Conservation (phyloP, 2,329 filamentous ascomycete genomes). For the Alternaria tenuissima region DNA sequence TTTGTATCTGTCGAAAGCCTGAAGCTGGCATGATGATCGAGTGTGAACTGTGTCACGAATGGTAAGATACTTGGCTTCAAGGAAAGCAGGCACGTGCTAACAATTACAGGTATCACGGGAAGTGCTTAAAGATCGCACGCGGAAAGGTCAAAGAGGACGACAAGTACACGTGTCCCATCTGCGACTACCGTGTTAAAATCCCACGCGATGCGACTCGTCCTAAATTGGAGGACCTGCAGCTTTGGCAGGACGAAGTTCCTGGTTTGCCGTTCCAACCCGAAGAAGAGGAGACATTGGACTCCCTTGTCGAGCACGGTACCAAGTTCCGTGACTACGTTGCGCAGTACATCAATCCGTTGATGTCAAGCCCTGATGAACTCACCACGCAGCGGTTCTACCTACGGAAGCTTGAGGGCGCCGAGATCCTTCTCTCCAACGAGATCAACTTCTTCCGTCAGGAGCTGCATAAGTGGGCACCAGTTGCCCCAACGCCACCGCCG, state of each 20-base stretch:
- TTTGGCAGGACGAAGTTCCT: slow-evolving; percentile 84
- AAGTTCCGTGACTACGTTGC: slow-evolving; percentile 84
- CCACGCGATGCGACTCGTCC: slow-evolving; percentile 94
- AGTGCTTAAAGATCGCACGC: slow-evolving; percentile 95
- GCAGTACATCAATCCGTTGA: slow-evolving; percentile 79
- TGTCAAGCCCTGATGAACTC: slow-evolving; percentile 84
- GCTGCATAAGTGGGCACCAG: slow-evolving; percentile 91
- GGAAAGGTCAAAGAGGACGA: slow-evolving; percentile 99
- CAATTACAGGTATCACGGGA: slow-evolving; percentile 86
- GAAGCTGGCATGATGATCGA: slow-evolving; percentile 99
- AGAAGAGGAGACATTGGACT: slow-evolving; percentile 85
- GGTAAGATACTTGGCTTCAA: slow-evolving; percentile 65
- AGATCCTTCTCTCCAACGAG: slow-evolving; percentile 88
- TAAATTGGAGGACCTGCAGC: slow-evolving; percentile 87
- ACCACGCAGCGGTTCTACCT: slow-evolving; percentile 93
- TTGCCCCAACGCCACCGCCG: slow-evolving; percentile 85
- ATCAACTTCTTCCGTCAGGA: slow-evolving; percentile 99
- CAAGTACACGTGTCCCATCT: slow-evolving; percentile 97
- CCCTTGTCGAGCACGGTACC: slow-evolving; percentile 84
- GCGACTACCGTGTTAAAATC: slow-evolving; percentile 96
- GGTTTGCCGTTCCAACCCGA: slow-evolving; percentile 91
- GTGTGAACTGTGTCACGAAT: slow-evolving; percentile 97
- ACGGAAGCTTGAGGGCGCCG: slow-evolving; percentile 95
- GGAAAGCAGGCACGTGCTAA: slow-evolving; percentile 31
- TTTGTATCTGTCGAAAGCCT: slow-evolving; percentile 92